A percentile compares a stretch with the other conserved stretches of the same genome.
phyloP scores from a whole-genome alignment of 2,329 filamentous ascomycete species.

The Epichloe scottii region DNA sequence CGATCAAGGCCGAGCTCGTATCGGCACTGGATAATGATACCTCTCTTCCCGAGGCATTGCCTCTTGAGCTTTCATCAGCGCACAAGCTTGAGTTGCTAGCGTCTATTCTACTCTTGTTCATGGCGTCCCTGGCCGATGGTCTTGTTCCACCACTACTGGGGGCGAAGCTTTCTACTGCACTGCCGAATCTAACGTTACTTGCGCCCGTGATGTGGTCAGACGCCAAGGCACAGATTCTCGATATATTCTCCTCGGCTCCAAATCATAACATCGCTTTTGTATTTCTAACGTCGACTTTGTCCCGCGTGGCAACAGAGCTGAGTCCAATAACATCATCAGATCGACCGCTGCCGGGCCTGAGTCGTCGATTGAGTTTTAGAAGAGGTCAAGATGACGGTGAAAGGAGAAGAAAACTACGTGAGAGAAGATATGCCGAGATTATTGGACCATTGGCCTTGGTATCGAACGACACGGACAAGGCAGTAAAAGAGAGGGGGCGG shows the following conservation, averaged over 20 bases:
- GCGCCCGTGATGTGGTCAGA: constrained; percentile 21
- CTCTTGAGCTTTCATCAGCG: constrained; percentile 47
- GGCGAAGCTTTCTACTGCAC: constrained; percentile 49
- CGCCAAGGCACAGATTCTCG: constrained; percentile 47
- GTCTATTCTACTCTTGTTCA: constrained; percentile 61
- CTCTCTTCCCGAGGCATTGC: constrained; percentile 48
- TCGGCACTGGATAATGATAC: constrained; percentile 63
- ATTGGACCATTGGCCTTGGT: constrained; percentile 55
- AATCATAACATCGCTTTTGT: constrained; percentile 84
- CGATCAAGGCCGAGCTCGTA: constrained; percentile 28
- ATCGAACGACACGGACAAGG: constrained; percentile 40
- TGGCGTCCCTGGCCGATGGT: constrained; percentile 64
- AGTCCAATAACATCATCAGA: constrained; percentile 23
- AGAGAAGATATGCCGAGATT: constrained; percentile 49
- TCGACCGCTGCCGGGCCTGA: constrained; percentile 18
- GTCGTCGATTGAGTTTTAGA: constrained; percentile 35
- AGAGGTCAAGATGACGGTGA: constrained; percentile 16
- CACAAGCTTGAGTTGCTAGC: constrained; percentile 64
- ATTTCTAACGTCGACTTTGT: constrained; percentile 68
- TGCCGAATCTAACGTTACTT: constrained; percentile 27
- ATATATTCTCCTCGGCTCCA: constrained; percentile 58
- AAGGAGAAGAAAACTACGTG: constrained; percentile 41
- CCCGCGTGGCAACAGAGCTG: constrained; percentile 37
- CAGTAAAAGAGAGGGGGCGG: constrained; percentile 50
- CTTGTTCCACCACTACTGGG: constrained; percentile 61